Conservation (phyloP, 2,329 filamentous ascomycete genomes). For the Diplodia intermedia region DNA sequence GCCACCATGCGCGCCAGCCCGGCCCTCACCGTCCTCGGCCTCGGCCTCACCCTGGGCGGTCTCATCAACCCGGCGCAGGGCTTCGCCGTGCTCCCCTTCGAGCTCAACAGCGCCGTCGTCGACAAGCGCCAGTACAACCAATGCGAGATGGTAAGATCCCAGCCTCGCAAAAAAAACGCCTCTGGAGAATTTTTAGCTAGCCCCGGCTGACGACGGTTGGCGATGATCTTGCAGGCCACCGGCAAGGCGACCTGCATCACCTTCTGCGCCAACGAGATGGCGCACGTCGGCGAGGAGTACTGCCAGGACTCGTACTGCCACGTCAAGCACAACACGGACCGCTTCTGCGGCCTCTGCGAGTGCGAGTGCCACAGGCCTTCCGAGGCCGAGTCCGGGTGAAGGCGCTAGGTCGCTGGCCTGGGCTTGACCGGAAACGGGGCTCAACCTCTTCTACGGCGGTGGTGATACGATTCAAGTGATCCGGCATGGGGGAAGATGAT, state of each 20-base stretch:
- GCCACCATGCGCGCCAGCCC: not conserved
- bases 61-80: not conserved
- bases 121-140: constrained; percentile 1
- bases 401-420: no score
- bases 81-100: not conserved
- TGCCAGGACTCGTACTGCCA: not conserved
- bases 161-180: no score
- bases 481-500: not conserved
- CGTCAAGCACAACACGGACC: constrained; percentile 1
- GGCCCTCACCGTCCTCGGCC: not conserved
- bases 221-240: not conserved
- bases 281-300: not conserved
- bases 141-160: not conserved
- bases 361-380: not conserved
- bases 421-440: not conserved
- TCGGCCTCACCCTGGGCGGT: not conserved
- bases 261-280: not conserved
- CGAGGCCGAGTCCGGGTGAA: not conserved
- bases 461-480: not conserved
- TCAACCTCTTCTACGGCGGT: not conserved
- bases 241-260: not conserved
- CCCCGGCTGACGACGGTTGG: no score
- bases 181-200: no score
- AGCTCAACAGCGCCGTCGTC: not conserved
- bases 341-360: not conserved